Evolutionary conservation across 75 land plant genomes (phyloP).

Genomic region (Selaginella tamariscina): DNA sequence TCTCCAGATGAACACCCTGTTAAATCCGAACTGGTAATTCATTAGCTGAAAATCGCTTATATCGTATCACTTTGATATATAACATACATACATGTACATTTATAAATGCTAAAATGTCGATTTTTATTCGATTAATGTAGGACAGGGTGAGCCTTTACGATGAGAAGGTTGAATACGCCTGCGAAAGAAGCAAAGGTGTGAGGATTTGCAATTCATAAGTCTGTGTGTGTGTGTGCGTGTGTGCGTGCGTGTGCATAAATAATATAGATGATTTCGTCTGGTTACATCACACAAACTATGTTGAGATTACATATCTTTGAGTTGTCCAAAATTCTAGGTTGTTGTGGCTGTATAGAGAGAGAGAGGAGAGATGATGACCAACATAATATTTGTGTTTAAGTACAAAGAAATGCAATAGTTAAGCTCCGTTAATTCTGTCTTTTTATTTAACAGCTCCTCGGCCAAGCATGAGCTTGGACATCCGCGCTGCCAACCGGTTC

Average conservation of each 20-base stretch:
- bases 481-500: constrained; percentile 68
- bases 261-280: too few relatives aligned
- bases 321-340: not conserved
- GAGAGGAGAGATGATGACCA: too few relatives aligned
- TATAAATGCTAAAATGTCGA: not conserved
- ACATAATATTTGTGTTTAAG: too few relatives aligned
- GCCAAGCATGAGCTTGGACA: constrained; percentile 50
- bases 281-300: too few relatives aligned
- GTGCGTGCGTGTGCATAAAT: too few relatives aligned
- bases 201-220: not conserved
- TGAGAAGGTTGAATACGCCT: constrained; percentile 38
- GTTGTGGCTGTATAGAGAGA: too few relatives aligned
- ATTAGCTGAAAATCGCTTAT: not conserved
- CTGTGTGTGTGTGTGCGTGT: too few relatives aligned
- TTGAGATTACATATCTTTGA: not conserved
- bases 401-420: not conserved
- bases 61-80: not conserved
- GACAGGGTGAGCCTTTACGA: constrained; percentile 61
- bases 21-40: constrained; percentile 49
- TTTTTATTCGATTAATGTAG: constrained; percentile 27
- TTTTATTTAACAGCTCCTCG: constrained; percentile 37
- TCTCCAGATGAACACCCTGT: constrained; percentile 48
- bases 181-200: constrained; percentile 51
- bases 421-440: not conserved
- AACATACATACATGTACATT: not conserved